Evolutionary conservation across 2,329 filamentous ascomycete genomes (phyloP).

Genomic region (Phialophora chinensis): DNA sequence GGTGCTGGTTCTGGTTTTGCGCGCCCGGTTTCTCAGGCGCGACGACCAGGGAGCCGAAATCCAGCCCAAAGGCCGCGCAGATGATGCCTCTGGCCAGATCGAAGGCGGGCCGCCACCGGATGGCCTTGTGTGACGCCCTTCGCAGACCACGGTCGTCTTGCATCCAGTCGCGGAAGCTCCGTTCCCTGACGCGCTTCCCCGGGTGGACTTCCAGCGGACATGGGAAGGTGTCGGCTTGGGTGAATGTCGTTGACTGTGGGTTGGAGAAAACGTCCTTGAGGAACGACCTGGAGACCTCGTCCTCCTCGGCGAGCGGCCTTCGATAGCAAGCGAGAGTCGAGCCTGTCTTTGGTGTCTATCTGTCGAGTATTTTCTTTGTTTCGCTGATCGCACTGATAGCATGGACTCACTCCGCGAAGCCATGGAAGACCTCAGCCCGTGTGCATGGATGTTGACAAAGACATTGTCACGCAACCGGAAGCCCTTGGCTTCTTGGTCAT

Average conservation of each 20-base stretch:
- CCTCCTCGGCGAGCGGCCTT: slow-evolving; percentile 18
- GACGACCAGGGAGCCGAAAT: slow-evolving; percentile 21
- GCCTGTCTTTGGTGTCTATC: slow-evolving; percentile 23
- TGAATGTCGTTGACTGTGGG: slow-evolving; percentile 3
- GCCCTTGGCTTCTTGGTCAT: background rate
- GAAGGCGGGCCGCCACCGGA: slow-evolving; percentile 24
- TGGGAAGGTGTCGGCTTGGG: slow-evolving; percentile 13
- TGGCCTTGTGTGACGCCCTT: slow-evolving; percentile 23
- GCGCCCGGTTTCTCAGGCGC: background rate
- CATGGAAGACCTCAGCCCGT: slow-evolving; percentile 4
- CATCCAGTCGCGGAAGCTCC: slow-evolving; percentile 30
- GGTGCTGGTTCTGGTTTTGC: background rate
- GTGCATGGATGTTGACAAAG: background rate
- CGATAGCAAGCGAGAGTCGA: slow-evolving; percentile 16
- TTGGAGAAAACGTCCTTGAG: slow-evolving; percentile 18
- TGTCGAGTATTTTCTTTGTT: slow-evolving; percentile 18
- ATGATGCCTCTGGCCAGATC: slow-evolving; percentile 23
- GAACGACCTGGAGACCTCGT: slow-evolving; percentile 16
- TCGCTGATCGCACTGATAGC: slow-evolving; percentile 8
- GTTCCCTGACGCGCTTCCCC: slow-evolving; percentile 19
- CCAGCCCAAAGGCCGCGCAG: slow-evolving; percentile 27
- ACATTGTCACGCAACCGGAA: background rate
- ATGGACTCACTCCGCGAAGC: slow-evolving; percentile 17
- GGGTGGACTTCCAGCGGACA: slow-evolving; percentile 21
- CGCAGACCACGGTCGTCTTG: slow-evolving; percentile 17